Percentiles rank a stretch among this genome's conserved stretches.
Conservation (phyloP, 2,329 filamentous ascomycete genomes). For the Fusarium cicatricum region DNA sequence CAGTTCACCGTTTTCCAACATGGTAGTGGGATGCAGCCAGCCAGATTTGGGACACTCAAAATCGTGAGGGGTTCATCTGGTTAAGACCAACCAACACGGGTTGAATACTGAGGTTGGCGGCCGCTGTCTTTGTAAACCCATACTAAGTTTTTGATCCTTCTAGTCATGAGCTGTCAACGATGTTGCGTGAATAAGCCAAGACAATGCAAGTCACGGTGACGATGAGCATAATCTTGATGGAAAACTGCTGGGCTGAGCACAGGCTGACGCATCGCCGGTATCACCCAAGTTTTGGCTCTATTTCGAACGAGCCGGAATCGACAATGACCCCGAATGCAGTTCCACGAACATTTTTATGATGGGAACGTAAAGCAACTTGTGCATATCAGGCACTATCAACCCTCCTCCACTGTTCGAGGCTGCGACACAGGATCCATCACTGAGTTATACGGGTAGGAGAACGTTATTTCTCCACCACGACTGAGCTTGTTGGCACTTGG, state of each 20-base stretch:
- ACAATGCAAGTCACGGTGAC: neutral
- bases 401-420: neutral
- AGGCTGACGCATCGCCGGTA: neutral
- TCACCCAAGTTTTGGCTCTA: neutral
- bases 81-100: neutral
- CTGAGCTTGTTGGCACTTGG: neutral
- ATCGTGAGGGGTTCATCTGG: constrained; percentile 4
- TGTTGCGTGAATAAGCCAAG: neutral
- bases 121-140: too few relatives aligned
- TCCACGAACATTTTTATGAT: neutral
- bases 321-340: neutral
- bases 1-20: constrained; percentile 30
- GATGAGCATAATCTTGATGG: too few relatives aligned
- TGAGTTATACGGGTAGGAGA: neutral
- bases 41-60: constrained; percentile 36
- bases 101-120: too few relatives aligned
- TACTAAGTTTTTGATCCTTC: neutral
- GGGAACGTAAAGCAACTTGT: constrained; percentile 3
- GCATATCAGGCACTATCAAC: neutral
- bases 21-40: constrained; percentile 38
- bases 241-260: too few relatives aligned
- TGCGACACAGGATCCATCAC: constrained; percentile 10
- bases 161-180: neutral
- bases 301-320: constrained; percentile 1
- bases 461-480: constrained; percentile 1